phyloP scores from a whole-genome alignment of 768 basidiomycete genomes.

The Neoboletus brunneissimus region DNA sequence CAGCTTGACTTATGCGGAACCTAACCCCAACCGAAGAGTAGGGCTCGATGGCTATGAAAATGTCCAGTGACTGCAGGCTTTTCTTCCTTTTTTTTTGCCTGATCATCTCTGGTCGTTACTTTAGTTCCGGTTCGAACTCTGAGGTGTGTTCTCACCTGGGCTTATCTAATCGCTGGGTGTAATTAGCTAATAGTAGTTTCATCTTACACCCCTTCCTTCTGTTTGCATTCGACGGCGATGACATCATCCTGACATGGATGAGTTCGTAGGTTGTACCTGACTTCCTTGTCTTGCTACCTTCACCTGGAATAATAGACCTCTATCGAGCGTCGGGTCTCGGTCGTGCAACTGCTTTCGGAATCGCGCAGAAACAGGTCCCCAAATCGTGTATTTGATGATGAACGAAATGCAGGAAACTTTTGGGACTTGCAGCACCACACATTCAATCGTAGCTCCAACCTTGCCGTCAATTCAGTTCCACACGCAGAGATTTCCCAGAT shows the following conservation, averaged over 20 bases:
- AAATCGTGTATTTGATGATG: background rate
- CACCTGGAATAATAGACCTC: background rate
- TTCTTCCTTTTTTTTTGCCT: too few species aligned
- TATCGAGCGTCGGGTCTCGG: background rate
- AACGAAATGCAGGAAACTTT: background rate
- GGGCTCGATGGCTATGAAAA: too few species aligned
- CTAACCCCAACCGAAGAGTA: too few species aligned
- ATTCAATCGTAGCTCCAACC: background rate
- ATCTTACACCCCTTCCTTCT: background rate
- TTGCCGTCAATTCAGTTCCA: background rate
- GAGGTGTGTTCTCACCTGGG: too few species aligned
- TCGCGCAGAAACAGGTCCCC: background rate
- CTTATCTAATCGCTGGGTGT: too few species aligned
- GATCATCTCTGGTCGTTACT: too few species aligned
- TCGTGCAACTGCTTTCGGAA: background rate
- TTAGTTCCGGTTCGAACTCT: too few species aligned
- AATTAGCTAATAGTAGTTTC: background rate
- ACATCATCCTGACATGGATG: background rate
- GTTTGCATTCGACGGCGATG: background rate
- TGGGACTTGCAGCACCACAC: background rate
- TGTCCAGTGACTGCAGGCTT: too few species aligned
- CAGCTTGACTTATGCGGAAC: too few species aligned
- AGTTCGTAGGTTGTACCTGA: background rate
- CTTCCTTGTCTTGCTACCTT: background rate
- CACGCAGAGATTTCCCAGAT: background rate